A percentile compares a stretch with the other conserved stretches of the same genome.
Evolutionary conservation across 2,329 filamentous ascomycete genomes (phyloP).

Genomic region (Zalaria obscura): DNA sequence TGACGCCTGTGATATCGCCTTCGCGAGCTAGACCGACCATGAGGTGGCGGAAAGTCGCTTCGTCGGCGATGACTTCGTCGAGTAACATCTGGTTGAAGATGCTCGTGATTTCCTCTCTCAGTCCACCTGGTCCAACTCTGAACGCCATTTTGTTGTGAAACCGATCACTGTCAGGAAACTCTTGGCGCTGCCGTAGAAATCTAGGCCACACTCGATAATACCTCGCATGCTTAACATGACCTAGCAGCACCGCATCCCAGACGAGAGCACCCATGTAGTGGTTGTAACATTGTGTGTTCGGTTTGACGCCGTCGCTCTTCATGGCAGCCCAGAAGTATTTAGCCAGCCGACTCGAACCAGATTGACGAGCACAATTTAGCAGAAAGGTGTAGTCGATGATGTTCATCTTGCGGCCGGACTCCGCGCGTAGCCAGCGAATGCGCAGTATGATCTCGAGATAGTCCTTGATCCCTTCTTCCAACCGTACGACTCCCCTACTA

Average conservation of each 20-base stretch:
- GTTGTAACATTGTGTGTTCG: conserved; percentile 40
- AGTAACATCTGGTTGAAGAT: conserved; percentile 36
- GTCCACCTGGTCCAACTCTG: conserved; percentile 12
- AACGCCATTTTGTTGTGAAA: too few species aligned
- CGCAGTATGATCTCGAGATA: conserved; percentile 23
- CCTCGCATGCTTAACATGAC: too few species aligned
- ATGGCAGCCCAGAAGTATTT: conserved; percentile 33
- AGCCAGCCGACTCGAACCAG: conserved; percentile 30
- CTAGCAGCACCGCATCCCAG: too few species aligned
- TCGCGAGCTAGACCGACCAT: conserved; percentile 39
- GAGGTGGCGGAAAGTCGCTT: conserved; percentile 38
- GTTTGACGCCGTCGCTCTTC: conserved; percentile 21
- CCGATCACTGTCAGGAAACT: too few species aligned
- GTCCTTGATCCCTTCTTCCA: conserved; percentile 23
- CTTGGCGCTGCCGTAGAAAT: too few species aligned
- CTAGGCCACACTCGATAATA: too few species aligned
- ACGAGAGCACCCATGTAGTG: conserved; percentile 35
- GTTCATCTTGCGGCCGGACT: conserved; percentile 22
- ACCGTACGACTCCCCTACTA: conserved; percentile 24
- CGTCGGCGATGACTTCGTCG: conserved; percentile 29
- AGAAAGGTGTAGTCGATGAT: conserved; percentile 38
- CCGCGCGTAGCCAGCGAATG: conserved; percentile 24
- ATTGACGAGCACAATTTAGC: conserved; percentile 35
- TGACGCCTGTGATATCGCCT: conserved; percentile 33
- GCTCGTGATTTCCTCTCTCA: conserved; percentile 15